These are phyloP conservation scores for Mycena galopus DNA, from an alignment of 768 basidiomycete species.

Conservation along the genomic window DNA sequence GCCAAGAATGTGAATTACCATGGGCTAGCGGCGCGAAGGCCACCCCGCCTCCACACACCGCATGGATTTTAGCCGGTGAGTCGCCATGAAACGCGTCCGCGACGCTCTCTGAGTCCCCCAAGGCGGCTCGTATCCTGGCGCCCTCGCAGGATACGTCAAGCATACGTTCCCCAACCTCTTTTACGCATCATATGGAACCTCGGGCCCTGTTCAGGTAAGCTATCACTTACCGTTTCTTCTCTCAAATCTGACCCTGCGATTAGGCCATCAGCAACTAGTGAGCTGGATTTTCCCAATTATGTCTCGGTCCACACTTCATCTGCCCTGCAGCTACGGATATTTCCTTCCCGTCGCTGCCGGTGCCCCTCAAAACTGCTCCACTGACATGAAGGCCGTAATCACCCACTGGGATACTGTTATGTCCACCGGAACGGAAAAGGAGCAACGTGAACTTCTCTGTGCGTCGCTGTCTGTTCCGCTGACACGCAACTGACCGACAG, in stretches of 20 bases:
- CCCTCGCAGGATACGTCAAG: conserved; percentile 16
- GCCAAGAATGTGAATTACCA: conserved; percentile 61
- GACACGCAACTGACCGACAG: not conserved
- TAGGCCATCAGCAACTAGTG: conserved; percentile 32
- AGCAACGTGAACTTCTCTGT: conserved; percentile 30
- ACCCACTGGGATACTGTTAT: conserved; percentile 61
- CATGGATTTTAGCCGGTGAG: conserved; percentile 39
- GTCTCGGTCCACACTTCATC: conserved; percentile 39
- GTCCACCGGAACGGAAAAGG: conserved; percentile 18
- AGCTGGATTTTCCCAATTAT: not conserved
- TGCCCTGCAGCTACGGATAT: conserved; percentile 56
- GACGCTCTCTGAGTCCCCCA: conserved; percentile 34
- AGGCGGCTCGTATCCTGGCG: conserved; percentile 33
- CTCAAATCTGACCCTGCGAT: not conserved
- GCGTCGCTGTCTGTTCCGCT: not conserved
- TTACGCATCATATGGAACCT: conserved; percentile 25
- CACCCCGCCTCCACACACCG: conserved; percentile 11
- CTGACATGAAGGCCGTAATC: conserved; percentile 63
- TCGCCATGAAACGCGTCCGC: too few species aligned
- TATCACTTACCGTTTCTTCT: not conserved
- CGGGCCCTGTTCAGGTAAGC: conserved; percentile 25
- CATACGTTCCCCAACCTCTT: conserved; percentile 29
- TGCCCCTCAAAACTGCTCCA: conserved; percentile 66
- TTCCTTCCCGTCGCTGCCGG: conserved; percentile 63
- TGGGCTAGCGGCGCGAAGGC: conserved; percentile 58